phyloP scores from a whole-genome alignment of 2,329 filamentous ascomycete genomes.

The Ophiostoma ips region DNA sequence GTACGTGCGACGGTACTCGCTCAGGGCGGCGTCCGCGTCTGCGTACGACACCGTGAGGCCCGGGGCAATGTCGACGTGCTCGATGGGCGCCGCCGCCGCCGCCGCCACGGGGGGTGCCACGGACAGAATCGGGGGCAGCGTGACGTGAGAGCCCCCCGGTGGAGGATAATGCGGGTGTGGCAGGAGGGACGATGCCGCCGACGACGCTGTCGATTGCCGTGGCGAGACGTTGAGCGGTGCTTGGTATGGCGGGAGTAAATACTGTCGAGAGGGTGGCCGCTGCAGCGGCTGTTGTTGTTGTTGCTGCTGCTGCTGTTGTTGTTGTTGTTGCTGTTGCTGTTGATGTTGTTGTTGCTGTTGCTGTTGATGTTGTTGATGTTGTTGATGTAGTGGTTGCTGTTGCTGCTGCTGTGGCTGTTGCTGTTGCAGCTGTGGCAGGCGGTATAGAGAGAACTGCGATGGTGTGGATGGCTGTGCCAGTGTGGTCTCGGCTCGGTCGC shows the following conservation, averaged over 20 bases:
- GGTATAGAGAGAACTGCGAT: not conserved
- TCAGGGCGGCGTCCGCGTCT: slow-evolving; percentile 21
- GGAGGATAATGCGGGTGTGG: not conserved
- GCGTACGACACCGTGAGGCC: slow-evolving; percentile 21
- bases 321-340: not conserved
- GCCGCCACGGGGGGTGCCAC: not conserved
- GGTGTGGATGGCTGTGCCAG: not conserved
- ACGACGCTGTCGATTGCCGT: not conserved
- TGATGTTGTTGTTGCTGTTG: not conserved
- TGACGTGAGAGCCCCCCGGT: not conserved
- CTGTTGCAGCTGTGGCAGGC: not conserved
- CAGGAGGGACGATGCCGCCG: not conserved
- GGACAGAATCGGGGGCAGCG: not conserved
- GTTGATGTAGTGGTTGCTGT: not conserved
- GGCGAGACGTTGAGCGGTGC: not conserved
- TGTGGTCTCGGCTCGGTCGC: not conserved
- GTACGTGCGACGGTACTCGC: slow-evolving; percentile 22
- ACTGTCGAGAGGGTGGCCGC: not conserved
- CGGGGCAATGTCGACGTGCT: slow-evolving; percentile 22
- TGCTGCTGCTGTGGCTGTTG: not conserved
- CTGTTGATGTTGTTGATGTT: not conserved
- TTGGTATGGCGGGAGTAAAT: not conserved
- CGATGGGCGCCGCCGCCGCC: not conserved
- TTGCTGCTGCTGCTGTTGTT: not conserved
- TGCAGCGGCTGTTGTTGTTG: not conserved